These are phyloP conservation scores for Xanthoconium separans DNA, from an alignment of 1,284 basidiomycete species.

Conservation along the genomic window DNA sequence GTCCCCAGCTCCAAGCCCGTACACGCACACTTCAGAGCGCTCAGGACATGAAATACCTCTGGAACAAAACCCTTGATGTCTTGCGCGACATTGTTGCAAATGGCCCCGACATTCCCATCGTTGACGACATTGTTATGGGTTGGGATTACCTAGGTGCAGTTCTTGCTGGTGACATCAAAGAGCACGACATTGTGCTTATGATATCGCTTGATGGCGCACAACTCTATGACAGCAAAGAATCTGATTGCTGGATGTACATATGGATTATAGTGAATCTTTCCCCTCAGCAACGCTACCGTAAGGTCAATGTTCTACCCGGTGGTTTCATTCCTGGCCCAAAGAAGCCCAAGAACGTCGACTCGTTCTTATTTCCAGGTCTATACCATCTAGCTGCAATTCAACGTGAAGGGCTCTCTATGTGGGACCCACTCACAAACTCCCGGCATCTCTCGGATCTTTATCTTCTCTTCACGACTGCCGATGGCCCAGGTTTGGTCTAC, in stretches of 20 bases:
- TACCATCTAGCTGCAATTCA: constrained; percentile 4
- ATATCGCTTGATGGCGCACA: too few species aligned
- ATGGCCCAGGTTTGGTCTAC: constrained; percentile 2
- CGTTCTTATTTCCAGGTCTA: not conserved
- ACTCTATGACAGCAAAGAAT: too few species aligned
- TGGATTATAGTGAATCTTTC: too few species aligned
- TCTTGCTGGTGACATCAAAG: not conserved
- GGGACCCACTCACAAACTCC: not conserved
- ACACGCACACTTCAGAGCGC: not conserved
- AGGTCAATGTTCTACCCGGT: constrained; percentile 1
- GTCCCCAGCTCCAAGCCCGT: constrained; percentile 4
- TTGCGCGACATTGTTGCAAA: not conserved
- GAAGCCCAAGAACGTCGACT: constrained; percentile 9
- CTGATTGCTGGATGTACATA: too few species aligned
- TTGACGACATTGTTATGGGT: constrained; percentile 6
- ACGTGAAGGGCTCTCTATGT: not conserved
- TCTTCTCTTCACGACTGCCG: not conserved
- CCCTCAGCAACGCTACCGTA: not conserved
- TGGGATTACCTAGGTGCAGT: constrained; percentile 7
- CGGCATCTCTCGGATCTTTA: not conserved
- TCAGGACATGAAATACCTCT: not conserved
- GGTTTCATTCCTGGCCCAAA: constrained; percentile 11
- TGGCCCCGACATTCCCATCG: not conserved
- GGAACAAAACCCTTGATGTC: not conserved
- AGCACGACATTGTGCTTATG: constrained; percentile 6